Conservation (phyloP, 164 flowering plant species). For the Dillenia suffruticosa region DNA sequence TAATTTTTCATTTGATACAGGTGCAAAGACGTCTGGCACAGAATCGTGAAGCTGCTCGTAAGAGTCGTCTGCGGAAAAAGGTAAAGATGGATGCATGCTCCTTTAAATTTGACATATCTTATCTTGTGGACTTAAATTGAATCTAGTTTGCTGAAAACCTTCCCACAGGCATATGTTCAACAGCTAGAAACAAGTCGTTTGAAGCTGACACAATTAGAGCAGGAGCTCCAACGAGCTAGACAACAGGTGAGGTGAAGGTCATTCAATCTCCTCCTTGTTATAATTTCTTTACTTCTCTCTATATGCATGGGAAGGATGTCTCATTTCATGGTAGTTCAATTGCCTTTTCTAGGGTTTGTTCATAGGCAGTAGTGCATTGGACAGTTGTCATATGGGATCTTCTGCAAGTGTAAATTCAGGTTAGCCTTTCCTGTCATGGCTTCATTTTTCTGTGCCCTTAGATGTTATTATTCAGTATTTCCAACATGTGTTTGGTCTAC, state of each 20-base stretch:
- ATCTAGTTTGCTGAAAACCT: too few relatives aligned
- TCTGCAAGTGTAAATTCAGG: constrained; percentile 66
- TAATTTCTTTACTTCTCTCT: neutral
- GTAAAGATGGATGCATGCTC: constrained; percentile 22
- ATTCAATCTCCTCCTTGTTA: neutral
- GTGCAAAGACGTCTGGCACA: constrained; percentile 90
- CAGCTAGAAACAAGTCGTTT: constrained; percentile 82
- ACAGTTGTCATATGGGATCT: constrained; percentile 45
- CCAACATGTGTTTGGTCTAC: too few relatives aligned
- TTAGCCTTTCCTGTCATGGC: constrained; percentile 8
- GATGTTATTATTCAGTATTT: too few relatives aligned
- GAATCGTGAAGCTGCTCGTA: constrained; percentile 99
- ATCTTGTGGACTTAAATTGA: too few relatives aligned
- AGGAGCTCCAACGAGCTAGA: constrained; percentile 76
- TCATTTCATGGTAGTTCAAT: constrained; percentile 4
- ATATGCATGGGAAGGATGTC: too few relatives aligned
- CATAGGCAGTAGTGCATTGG: constrained; percentile 40
- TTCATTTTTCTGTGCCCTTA: too few relatives aligned
- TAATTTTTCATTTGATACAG: constrained; percentile 24
- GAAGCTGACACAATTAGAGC: constrained; percentile 81
- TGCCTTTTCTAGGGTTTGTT: constrained; percentile 49
- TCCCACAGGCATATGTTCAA: constrained; percentile 82
- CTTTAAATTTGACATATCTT: too few relatives aligned
- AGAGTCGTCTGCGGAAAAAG: constrained; percentile 94
- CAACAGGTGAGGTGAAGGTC: constrained; percentile 58